These are phyloP conservation scores for Vaucheria bursata DNA, from an alignment of 352 stramenopile genomes.

Conservation along the genomic window DNA sequence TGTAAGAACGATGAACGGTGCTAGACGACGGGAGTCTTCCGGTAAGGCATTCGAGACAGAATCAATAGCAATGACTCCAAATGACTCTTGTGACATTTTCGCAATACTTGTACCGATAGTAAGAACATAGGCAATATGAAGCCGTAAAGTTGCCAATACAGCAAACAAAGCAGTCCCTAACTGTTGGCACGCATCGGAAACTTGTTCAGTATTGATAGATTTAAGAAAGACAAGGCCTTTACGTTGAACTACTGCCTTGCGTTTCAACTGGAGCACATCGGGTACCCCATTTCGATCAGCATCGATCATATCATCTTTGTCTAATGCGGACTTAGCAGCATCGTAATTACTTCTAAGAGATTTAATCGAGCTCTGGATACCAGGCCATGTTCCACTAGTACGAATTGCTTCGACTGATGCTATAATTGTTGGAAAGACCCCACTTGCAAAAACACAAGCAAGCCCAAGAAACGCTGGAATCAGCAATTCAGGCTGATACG, in stretches of 20 bases:
- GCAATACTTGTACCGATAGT: background rate
- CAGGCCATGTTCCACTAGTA: background rate
- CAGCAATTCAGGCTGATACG: background rate
- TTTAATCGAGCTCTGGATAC: background rate
- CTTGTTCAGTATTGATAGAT: conserved; percentile 9
- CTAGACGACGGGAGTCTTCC: background rate
- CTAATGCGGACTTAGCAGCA: background rate
- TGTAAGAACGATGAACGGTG: background rate
- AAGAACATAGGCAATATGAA: background rate
- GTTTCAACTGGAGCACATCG: background rate
- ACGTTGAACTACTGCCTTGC: background rate
- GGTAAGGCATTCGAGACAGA: background rate
- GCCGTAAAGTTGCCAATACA: background rate
- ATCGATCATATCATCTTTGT: conserved; percentile 6
- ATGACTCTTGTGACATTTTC: background rate
- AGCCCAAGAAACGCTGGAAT: background rate
- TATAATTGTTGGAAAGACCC: background rate
- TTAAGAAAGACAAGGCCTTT: background rate
- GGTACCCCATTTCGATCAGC: background rate
- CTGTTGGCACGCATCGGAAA: background rate
- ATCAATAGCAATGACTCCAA: background rate
- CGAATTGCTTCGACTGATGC: background rate
- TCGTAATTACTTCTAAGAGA: background rate
- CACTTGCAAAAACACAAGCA: background rate
- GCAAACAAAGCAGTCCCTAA: background rate